Evolutionary conservation across 768 basidiomycete genomes (phyloP), one percentile per base, ranked within the genome.

Genomic region (Tubosaeta sp.): DNA sequence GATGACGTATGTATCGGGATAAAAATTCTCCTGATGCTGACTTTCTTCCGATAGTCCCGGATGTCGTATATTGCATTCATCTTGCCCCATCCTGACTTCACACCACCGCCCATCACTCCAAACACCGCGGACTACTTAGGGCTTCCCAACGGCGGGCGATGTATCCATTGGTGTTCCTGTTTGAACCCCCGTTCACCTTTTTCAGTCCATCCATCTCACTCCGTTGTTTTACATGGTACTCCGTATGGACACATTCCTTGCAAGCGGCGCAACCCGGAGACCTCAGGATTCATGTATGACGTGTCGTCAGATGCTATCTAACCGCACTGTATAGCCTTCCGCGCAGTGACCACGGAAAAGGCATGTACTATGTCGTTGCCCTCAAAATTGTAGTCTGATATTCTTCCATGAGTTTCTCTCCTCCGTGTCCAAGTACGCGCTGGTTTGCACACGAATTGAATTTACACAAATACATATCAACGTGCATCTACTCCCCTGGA

Each of bases 161-260:
- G 52, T 25, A 13, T 56, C 12, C 76, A 76, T 53, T 60, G n/a
- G n/a, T n/a, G n/a, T n/a, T n/a, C n/a, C n/a, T n/a, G n/a, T n/a
- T n/a, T n/a, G n/a, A n/a, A n/a, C n/a, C n/a, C n/a, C n/a, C n/a
- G n/a, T 73, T 71, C n/a, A 76, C 74, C 13, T 70, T 71, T 13
- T 62, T 64, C 13, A 82, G 78, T 57, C 69, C 70, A 25, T 85
- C 83, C 54, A 72, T 87, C 30, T 86, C 84, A 78, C 77, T 8
- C 81, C 79, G 16, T 56, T 72, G 13, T 13, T 13, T 31, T 31
- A 31, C 31, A 13, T 27, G n/a, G 31, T 76, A 74, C 16, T 86
- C 81, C 65, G 84, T 85, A 2, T 68, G 75, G 19, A n/a, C n/a
- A 84, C 83, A 0, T 83, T 83, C 63, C 75, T 87, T 39, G 69